Evolutionary conservation across 768 basidiomycete genomes (phyloP), one percentile per base, ranked within the genome.

Genomic region (Mrakia gelida): DNA sequence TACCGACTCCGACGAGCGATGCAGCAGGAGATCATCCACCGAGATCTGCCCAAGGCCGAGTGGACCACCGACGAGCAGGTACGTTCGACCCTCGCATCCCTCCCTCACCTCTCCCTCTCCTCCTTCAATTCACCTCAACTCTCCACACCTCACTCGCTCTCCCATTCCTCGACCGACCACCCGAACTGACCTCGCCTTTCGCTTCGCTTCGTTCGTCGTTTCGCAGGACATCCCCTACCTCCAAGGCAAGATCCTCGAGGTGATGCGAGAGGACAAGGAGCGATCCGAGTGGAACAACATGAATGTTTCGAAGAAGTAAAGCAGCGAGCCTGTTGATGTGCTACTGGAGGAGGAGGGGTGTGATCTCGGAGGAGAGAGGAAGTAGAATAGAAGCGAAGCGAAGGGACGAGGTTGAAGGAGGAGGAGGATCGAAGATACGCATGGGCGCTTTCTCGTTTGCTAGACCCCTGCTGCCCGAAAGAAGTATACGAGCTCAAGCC

Each of bases 211-310:
- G 49, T n/a, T 61, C n/a, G 9, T 62, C 59, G 72, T 32, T 21
- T 52, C 49, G 18, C 85, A 98, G 96, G 96, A 98, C 84, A 85
- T 88, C 80, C 92, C 94, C 78, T 98, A 97, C 88, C 90, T 98
- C 81, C 88, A 87, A 80, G 91, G 92, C 41, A 89, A 91, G 84
- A 89, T 98, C 59, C 81, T 87, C 79, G 88, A 91, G 62, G 91
- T 96, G 80, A 86, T 86, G 81, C 87, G 87, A 80, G 95, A 98
- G 86, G 87, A 91, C 59, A 84, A 86, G 41, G 96, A 98, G 87
- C 89, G 94, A 81, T 84, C 81, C 49, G 86, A 87, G 77, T 97
- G 93, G 93, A 95, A 98, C 86, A 90, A 86, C 78, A 85, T 92
- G 84, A 86, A 87, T 32, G 89, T 96, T 61, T 28, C 38, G 26